Evolutionary conservation across 352 stramenopile species (phyloP), one percentile per base, ranked within the genome.

Genomic region (Halophytophthora polymorphica): DNA sequence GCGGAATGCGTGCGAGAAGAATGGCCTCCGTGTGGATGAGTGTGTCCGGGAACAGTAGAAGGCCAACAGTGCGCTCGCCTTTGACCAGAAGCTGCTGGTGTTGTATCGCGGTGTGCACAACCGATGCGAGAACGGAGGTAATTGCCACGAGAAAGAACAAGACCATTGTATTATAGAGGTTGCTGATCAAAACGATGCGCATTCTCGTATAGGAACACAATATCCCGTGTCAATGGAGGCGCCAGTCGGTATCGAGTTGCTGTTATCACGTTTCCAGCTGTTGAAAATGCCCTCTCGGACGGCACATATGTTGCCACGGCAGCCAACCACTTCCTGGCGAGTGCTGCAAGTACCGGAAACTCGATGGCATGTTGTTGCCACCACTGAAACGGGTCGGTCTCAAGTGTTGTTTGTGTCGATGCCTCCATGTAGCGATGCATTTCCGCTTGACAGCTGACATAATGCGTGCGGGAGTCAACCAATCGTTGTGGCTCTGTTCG

Each of bases 221-320:
- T 33, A 14, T 58, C 51, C 15, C 42, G 29, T 21, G 50, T 42
- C 4, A 39, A 17, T 33, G 14, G 1, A 12, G 40, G 15, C 14
- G 36, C 44, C 10, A 48, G 31, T 15, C 25, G 41, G 21, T 23
- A 47, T 1, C 53, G 53, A 36, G 51, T 47, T 0, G 42, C 41
- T 15, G 54, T 56, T 12, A 62, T 41, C 13, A 21, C 34, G 15
- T 62, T 62, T 0, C 54, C 47, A 8, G 37, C 47, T 2, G 47
- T 53, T 1, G 54, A 62, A 17, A 62, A 62, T 2, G 54, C 54
- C 13, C 42, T 40, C 34, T 62, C 54, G 0, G 54, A 53, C 14
- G 54, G 46, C 6, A 53, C 47, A 7, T 46, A 62, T 0, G 46
- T 62, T 29, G 46, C 54, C 3, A 62, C 42, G 6, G 33, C 50